Conservation (phyloP, 2,329 filamentous ascomycete species). For the Monosporascus sp. region DNA sequence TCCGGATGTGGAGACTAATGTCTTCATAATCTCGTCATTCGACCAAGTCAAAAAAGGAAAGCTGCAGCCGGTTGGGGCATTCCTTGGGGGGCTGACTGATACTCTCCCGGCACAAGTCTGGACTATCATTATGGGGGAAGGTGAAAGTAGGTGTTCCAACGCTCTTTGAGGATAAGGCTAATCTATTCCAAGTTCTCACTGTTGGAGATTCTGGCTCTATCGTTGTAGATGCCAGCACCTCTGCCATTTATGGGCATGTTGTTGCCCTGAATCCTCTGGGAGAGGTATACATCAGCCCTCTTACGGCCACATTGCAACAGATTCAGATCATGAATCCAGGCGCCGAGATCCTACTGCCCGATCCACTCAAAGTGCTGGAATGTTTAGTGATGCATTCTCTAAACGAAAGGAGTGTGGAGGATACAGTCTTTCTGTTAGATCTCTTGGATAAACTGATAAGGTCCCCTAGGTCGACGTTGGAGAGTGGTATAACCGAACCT, state of each 20-base stretch:
- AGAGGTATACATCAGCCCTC: conserved; percentile 2
- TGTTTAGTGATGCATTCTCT: no score
- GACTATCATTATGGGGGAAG: neutral
- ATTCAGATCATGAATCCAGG: neutral
- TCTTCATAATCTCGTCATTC: no score
- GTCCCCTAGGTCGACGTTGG: no score
- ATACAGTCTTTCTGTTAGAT: no score
- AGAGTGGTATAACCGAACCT: no score
- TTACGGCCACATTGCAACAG: neutral
- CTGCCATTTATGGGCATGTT: conserved; percentile 1
- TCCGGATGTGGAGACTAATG: no score
- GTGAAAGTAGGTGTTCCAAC: neutral
- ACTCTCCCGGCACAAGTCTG: no score
- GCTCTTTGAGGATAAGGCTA: neutral
- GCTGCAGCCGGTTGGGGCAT: no score
- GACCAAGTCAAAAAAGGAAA: no score
- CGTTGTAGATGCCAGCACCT: neutral
- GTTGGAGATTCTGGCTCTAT: conserved; percentile 1
- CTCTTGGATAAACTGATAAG: no score
- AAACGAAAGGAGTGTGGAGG: no score
- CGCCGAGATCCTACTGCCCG: neutral
- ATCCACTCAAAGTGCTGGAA: neutral
- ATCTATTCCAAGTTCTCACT: neutral
- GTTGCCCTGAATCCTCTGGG: neutral
- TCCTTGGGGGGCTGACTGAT: no score